phyloP scores from a whole-genome alignment of 2,329 filamentous ascomycete species.

The Scedosporium dehoogii region DNA sequence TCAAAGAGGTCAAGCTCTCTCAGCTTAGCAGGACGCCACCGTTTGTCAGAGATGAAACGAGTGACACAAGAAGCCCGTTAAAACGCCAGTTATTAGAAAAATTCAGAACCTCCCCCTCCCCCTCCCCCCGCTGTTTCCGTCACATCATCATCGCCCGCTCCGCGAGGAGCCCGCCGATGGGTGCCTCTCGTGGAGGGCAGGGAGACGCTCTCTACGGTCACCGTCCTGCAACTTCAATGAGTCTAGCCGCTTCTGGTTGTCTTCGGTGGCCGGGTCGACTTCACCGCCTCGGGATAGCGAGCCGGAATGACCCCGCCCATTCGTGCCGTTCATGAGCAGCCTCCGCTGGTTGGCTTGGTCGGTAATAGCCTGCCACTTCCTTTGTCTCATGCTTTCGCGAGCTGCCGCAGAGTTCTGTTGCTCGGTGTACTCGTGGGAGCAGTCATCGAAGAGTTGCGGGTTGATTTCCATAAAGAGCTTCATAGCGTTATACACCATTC shows the following conservation, averaged over 20 bases:
- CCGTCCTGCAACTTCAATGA: conserved; percentile 82
- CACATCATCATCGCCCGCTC: conserved; percentile 34
- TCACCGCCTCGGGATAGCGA: conserved; percentile 55
- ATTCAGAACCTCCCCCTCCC: conserved; percentile 9
- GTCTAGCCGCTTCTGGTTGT: conserved; percentile 79
- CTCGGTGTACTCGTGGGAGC: conserved; percentile 95
- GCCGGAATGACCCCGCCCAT: conserved; percentile 27
- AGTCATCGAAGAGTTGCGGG: conserved; percentile 95
- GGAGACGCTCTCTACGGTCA: conserved; percentile 44
- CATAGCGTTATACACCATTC: conserved; percentile 99
- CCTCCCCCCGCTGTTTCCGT: conserved; percentile 5
- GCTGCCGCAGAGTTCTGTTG: conserved; percentile 87
- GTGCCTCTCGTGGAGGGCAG: conserved; percentile 47
- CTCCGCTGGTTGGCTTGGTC: conserved; percentile 69
- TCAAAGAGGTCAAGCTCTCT: conserved; percentile 8
- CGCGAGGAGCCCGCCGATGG: conserved; percentile 45
- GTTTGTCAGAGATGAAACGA: neutral
- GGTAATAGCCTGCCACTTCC: conserved; percentile 79
- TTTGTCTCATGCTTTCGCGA: conserved; percentile 69
- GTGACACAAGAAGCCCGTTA: conserved; percentile 6
- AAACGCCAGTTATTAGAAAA: conserved; percentile 6
- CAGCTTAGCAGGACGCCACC: conserved; percentile 11
- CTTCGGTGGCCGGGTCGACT: conserved; percentile 67
- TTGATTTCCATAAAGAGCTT: conserved; percentile 99
- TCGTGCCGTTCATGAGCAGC: conserved; percentile 24